phyloP scores from a whole-genome alignment of 2,329 filamentous ascomycete species.

The Sclerotinia nivalis region DNA sequence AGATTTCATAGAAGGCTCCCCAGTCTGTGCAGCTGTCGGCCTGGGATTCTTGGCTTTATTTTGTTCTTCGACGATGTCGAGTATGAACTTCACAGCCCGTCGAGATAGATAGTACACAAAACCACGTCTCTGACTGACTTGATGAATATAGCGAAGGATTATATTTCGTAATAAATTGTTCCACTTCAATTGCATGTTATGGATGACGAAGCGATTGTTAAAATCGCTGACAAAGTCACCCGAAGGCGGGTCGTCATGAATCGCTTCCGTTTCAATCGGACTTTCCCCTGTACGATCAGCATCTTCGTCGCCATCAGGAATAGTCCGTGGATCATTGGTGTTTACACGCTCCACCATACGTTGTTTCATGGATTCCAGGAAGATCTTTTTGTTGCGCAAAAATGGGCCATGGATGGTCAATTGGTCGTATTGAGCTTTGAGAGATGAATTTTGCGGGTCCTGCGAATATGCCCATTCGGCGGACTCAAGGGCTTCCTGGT shows the following conservation, averaged over 20 bases:
- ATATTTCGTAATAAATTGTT: slow-evolving; percentile 96
- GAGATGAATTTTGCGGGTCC: slow-evolving; percentile 52
- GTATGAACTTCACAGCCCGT: slow-evolving; percentile 93
- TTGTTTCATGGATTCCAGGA: slow-evolving; percentile 56
- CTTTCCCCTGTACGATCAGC: slow-evolving; percentile 43
- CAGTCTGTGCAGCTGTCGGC: slow-evolving; percentile 40
- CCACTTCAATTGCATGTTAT: slow-evolving; percentile 98
- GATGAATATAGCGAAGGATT: slow-evolving; percentile 94
- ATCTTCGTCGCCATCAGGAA: slow-evolving; percentile 41
- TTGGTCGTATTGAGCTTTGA: slow-evolving; percentile 61
- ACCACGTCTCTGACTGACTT: slow-evolving; percentile 91
- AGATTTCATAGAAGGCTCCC: slow-evolving; percentile 29
- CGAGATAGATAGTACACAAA: slow-evolving; percentile 98
- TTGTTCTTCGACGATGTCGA: slow-evolving; percentile 96
- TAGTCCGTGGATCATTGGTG: slow-evolving; percentile 34
- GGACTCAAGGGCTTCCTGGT: slow-evolving; percentile 71
- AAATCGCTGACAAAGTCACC: slow-evolving; percentile 91
- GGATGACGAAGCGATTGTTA: slow-evolving; percentile 96
- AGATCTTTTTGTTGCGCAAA: slow-evolving; percentile 58
- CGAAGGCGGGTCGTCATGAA: slow-evolving; percentile 63
- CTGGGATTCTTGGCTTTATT: slow-evolving; percentile 53
- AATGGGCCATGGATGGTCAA: slow-evolving; percentile 57
- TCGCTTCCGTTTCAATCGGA: slow-evolving; percentile 49
- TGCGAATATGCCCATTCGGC: slow-evolving; percentile 67
- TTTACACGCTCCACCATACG: slow-evolving; percentile 40